Evolutionary conservation across 2,329 filamentous ascomycete genomes (phyloP).

Genomic region (Colletotrichum sp.): DNA sequence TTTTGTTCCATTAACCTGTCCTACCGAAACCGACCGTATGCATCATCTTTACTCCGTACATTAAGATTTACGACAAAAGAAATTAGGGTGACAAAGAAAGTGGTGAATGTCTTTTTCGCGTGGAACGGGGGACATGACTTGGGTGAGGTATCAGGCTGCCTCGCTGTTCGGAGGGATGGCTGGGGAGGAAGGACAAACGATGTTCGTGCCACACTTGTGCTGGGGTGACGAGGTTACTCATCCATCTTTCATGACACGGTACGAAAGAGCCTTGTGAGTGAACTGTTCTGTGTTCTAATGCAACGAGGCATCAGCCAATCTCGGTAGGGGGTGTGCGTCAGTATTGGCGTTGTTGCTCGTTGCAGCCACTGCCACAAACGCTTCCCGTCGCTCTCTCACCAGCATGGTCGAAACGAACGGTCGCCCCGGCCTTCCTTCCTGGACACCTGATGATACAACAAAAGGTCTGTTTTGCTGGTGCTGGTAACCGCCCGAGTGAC

Average conservation of each 20-base stretch:
- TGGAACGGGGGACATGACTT: not conserved
- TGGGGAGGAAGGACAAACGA: not conserved
- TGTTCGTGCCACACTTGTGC: not conserved
- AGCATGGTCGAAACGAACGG: not conserved
- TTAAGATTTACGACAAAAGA: constrained; percentile 21
- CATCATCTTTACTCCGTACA: constrained; percentile 21
- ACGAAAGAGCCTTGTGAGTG: not conserved
- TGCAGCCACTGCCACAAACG: not conserved
- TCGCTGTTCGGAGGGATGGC: not conserved
- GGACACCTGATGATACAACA: not conserved
- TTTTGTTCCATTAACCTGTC: constrained; percentile 15
- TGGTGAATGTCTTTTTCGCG: not conserved
- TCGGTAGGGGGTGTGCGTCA: not conserved
- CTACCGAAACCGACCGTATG: constrained; percentile 20
- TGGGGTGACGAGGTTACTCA: not conserved
- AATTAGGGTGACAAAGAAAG: constrained; percentile 4
- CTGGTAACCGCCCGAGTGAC: not conserved
- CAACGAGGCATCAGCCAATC: not conserved
- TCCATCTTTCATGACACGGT: not conserved
- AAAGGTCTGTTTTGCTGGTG: not conserved
- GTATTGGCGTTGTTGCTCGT: not conserved
- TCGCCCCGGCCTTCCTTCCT: not conserved
- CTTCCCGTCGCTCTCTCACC: not conserved
- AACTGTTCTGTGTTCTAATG: not conserved
- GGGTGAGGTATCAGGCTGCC: not conserved